Evolutionary conservation across 164 flowering plant species (phyloP).

Genomic region (Pachysandra terminalis): DNA sequence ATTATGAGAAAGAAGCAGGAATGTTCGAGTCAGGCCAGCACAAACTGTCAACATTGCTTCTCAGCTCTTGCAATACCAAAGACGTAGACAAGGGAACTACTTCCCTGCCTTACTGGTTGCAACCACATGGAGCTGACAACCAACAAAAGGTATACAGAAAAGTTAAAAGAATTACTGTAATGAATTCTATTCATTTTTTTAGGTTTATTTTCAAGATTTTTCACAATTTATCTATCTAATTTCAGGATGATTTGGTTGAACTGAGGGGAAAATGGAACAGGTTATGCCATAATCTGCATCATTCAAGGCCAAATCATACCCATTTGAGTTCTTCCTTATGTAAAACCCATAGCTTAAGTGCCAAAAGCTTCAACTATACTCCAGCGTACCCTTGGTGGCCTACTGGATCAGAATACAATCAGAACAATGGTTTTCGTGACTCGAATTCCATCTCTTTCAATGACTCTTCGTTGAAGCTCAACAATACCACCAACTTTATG

Average conservation of each 20-base stretch:
- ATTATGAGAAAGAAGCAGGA: conserved; percentile 65
- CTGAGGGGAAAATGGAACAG: conserved; percentile 69
- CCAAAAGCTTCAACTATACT: conserved; percentile 25
- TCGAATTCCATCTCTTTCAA: conserved; percentile 44
- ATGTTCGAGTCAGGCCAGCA: conserved; percentile 41
- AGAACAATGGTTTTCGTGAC: conserved; percentile 28
- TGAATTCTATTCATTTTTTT: background rate
- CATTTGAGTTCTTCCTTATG: conserved; percentile 20
- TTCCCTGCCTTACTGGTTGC: conserved; percentile 68
- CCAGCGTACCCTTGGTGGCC: conserved; percentile 48
- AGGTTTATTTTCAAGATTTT: background rate
- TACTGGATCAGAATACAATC: conserved; percentile 17
- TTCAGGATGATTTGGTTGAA: conserved; percentile 60
- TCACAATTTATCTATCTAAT: background rate
- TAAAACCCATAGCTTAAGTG: conserved; percentile 24
- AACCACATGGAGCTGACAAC: conserved; percentile 29
- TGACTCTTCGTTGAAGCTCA: conserved; percentile 25
- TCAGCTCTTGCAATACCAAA: conserved; percentile 16
- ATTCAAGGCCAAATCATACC: conserved; percentile 29
- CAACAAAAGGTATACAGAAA: conserved; percentile 43
- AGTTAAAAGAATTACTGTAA: background rate
- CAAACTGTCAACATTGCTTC: conserved; percentile 19
- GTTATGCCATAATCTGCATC: conserved; percentile 53
- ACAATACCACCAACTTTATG: conserved; percentile 14
- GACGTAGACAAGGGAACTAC: conserved; percentile 23